Conservation (phyloP, 2,329 filamentous ascomycete species). For the Trichoderma sp. region DNA sequence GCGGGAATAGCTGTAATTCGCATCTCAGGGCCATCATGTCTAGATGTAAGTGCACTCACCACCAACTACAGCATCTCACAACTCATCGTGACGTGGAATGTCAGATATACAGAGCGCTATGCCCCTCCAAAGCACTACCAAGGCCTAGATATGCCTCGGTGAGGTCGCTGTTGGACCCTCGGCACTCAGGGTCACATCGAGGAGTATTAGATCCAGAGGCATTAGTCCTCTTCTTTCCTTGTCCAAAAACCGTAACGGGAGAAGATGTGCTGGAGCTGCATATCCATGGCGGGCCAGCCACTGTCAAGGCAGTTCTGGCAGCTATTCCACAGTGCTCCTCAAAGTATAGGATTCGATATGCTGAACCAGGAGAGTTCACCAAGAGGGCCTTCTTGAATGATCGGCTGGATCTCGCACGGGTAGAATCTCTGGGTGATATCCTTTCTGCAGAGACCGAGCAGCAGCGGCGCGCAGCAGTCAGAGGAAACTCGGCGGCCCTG, state of each 20-base stretch:
- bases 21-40: constrained; percentile 77
- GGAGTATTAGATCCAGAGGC: constrained; percentile 77
- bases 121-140: constrained; percentile 48
- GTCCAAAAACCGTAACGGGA: constrained; percentile 81
- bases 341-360: constrained; percentile 67
- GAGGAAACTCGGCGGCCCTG: constrained; percentile 70
- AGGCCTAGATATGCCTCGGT: constrained; percentile 65
- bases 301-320: constrained; percentile 79
- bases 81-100: constrained; percentile 13
- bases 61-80: not conserved
- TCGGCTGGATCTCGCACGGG: constrained; percentile 83
- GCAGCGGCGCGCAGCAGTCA: constrained; percentile 82
- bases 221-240: constrained; percentile 79
- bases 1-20: constrained; percentile 91
- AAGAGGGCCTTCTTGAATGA: constrained; percentile 86
- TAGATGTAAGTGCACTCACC: constrained; percentile 53
- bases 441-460: constrained; percentile 81
- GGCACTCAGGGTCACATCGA: constrained; percentile 23
- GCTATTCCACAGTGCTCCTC: constrained; percentile 65
- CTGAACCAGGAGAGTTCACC: constrained; percentile 95
- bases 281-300: constrained; percentile 88
- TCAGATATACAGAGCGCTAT: constrained; percentile 55
- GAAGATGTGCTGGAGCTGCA: constrained; percentile 93
- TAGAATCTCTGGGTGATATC: constrained; percentile 65
- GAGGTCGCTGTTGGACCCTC: constrained; percentile 68